These are phyloP conservation scores for Aspergillus luchuensis DNA, from an alignment of 2,329 filamentous ascomycete species.

Conservation along the genomic window DNA sequence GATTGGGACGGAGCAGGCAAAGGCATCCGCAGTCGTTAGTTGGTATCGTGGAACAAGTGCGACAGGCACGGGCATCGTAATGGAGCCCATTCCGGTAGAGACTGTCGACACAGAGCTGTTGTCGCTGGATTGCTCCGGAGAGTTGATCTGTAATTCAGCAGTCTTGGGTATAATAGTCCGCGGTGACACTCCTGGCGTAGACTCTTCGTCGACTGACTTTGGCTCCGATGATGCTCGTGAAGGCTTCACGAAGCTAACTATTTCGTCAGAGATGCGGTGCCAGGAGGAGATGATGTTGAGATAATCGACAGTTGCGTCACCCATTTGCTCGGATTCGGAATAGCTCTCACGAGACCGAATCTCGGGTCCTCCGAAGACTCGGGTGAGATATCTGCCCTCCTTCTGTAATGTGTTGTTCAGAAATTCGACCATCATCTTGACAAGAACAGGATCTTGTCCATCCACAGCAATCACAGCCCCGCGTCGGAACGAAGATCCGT, in stretches of 20 bases:
- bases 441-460: slow-evolving; percentile 66
- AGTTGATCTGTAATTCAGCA: slow-evolving; percentile 32
- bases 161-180: slow-evolving; percentile 37
- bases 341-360: slow-evolving; percentile 24
- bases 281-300: slow-evolving; percentile 69
- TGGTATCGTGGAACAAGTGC: slow-evolving; percentile 79
- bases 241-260: slow-evolving; percentile 60
- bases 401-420: slow-evolving; percentile 58
- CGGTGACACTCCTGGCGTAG: slow-evolving; percentile 30
- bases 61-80: slow-evolving; percentile 58
- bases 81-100: slow-evolving; percentile 16
- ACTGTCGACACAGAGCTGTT: slow-evolving; percentile 28
- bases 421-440: slow-evolving; percentile 66
- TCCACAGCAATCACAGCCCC: slow-evolving; percentile 84
- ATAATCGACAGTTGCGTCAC: slow-evolving; percentile 58
- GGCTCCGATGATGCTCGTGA: slow-evolving; percentile 18
- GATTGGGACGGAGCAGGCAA: slow-evolving; percentile 73
- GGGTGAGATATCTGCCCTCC: slow-evolving; percentile 55
- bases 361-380: slow-evolving; percentile 52
- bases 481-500: slow-evolving; percentile 50
- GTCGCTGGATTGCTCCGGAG: slow-evolving; percentile 32
- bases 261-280: slow-evolving; percentile 74
- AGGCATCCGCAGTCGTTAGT: slow-evolving; percentile 74
- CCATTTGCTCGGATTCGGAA: slow-evolving; percentile 38
- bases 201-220: slow-evolving; percentile 24